These are phyloP conservation scores for Penicillium sp. DNA, from an alignment of 2,329 filamentous ascomycete genomes.

Conservation along the genomic window DNA sequence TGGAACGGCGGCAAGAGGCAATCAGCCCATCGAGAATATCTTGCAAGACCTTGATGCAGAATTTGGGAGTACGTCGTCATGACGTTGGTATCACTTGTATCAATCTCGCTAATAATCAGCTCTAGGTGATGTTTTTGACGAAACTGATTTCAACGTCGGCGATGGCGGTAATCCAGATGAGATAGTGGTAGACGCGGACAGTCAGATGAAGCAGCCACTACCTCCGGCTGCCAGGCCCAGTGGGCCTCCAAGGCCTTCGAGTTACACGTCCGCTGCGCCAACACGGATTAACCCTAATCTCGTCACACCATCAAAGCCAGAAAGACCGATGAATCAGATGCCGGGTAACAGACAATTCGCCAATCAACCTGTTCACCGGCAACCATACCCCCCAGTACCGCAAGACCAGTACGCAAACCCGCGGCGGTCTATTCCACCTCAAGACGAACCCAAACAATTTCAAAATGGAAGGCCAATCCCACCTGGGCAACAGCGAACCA, in stretches of 20 bases:
- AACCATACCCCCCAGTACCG: slow-evolving; percentile 27
- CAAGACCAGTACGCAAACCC: slow-evolving; percentile 23
- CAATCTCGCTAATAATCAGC: slow-evolving; percentile 23
- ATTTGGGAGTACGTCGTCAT: slow-evolving; percentile 46
- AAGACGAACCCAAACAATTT: slow-evolving; percentile 26
- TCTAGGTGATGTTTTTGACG: slow-evolving; percentile 69
- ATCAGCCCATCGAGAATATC: slow-evolving; percentile 32
- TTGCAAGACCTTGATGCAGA: slow-evolving; percentile 48
- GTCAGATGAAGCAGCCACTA: slow-evolving; percentile 32
- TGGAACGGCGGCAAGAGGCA: slow-evolving; percentile 33
- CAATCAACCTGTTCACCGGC: slow-evolving; percentile 26
- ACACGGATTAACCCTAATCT: slow-evolving; percentile 30
- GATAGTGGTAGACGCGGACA: slow-evolving; percentile 60
- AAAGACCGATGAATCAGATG: slow-evolving; percentile 33
- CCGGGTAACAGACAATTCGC: slow-evolving; percentile 29
- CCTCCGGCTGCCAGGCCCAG: slow-evolving; percentile 30
- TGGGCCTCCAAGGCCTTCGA: slow-evolving; percentile 28
- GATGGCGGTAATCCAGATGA: slow-evolving; percentile 78
- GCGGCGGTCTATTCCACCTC: slow-evolving; percentile 25
- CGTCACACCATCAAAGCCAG: slow-evolving; percentile 47
- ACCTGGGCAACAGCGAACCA: slow-evolving; percentile 25
- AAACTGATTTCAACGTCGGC: slow-evolving; percentile 73
- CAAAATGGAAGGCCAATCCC: slow-evolving; percentile 25
- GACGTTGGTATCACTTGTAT: background rate
- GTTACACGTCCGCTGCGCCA: slow-evolving; percentile 23